Conservation (phyloP, 345 rosid genomes). For the Eucalyptus albens region DNA sequence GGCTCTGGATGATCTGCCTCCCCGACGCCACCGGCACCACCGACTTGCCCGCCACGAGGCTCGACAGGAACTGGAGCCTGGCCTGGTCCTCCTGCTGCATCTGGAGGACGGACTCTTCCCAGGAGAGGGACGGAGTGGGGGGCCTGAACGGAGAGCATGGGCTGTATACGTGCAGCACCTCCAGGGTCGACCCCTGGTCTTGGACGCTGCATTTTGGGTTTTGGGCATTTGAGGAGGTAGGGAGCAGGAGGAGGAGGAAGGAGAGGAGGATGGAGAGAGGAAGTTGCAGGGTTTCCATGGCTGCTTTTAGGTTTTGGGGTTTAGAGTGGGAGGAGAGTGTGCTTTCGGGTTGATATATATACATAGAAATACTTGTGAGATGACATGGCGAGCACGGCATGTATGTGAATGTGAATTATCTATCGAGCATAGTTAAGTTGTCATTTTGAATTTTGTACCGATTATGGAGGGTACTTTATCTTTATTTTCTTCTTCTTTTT, state of each 20-base stretch:
- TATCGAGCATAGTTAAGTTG: background rate
- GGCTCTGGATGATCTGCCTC: constrained; percentile 14
- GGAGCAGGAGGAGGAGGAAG: background rate
- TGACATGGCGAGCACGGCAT: background rate
- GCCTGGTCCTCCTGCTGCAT: constrained; percentile 61
- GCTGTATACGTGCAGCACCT: constrained; percentile 63
- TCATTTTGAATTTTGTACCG: background rate
- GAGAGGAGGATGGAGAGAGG: background rate
- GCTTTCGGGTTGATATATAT: background rate
- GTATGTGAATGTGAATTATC: background rate
- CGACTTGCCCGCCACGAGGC: constrained; percentile 56
- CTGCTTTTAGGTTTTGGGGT: background rate
- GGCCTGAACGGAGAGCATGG: constrained; percentile 76
- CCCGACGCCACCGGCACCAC: constrained; percentile 29
- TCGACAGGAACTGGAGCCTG: constrained; percentile 59
- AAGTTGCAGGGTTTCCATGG: background rate
- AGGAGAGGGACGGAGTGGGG: constrained; percentile 32
- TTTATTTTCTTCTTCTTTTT: background rate
- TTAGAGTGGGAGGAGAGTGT: background rate
- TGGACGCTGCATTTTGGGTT: constrained; percentile 27
- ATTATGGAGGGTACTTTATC: background rate
- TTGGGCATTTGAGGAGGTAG: constrained; percentile 10
- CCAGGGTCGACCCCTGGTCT: constrained; percentile 46
- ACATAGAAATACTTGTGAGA: background rate
- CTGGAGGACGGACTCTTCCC: constrained; percentile 72